Base-by-base conservation (phyloP, 2,329 filamentous ascomycete genomes). In the Aureobasidium sp. region DNA sequence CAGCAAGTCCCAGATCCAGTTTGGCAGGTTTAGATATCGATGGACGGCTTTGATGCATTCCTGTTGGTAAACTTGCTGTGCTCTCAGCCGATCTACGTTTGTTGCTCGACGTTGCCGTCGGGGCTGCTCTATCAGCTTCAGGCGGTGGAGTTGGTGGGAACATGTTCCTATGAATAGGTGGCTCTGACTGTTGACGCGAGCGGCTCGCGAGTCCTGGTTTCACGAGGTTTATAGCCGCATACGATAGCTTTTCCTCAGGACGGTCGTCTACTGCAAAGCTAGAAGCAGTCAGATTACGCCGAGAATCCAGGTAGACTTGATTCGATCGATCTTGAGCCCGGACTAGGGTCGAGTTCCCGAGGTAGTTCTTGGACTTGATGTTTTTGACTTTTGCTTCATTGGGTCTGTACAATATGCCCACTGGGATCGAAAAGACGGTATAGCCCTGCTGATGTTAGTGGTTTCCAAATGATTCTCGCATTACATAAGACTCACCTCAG, bases 121-220 rank as follows among this genome's bases (percentile, higher is more conserved):
- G 31, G 15, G 49, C 29, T 6, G 57, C 38, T 17, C 58, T 60
- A 6, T 51, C 91, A 64, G 84, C 83, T 78, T 99, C 94, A 6
- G 94, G 94, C 7, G 94, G 94, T 42, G 94, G 94, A n/a, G 94
- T 97, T n/a, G 94, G 94, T 19, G 94, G 94, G 77, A 97, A 96
- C 64, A 93, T 83, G 68, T 89, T 60, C 67, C 90, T 85, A 70
- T 83, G 84, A 65, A 85, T 78, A 0, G 90, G 89, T 9, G 90
- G 90, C 70, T 94, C 91, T 19, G 89, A 94, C 70, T 94, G 90
- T 68, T 95, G 90, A 69, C 88, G 83, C 65, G 76, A 75, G 64
- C 89, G 84, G 69, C 88, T 93, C 66, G 83, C 82, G 35, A 97
- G 78, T 53, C 88, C 89, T 33, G 90, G 87, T 71, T 94, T 94